Evolutionary conservation across 2,329 filamentous ascomycete species (phyloP).

Genomic region (Ceratocystis eucalypticola): DNA sequence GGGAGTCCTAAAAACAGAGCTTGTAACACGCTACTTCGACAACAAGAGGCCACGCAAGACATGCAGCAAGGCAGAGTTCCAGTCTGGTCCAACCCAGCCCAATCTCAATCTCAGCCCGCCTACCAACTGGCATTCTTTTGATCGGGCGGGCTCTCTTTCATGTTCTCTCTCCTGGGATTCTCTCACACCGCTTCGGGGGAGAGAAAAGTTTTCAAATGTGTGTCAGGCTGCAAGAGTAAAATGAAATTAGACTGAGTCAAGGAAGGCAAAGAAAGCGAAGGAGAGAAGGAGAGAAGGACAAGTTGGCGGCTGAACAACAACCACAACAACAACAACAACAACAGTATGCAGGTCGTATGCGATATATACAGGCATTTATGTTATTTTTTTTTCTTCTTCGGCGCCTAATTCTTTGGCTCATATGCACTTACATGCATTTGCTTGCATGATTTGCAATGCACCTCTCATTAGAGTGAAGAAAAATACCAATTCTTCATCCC

Average conservation of each 20-base stretch:
- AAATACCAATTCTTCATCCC: background rate
- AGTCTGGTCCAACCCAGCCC: too few relatives aligned
- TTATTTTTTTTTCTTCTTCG: background rate
- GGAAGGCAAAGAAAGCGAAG: background rate
- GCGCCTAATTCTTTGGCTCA: background rate
- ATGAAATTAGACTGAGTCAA: background rate
- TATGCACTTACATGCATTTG: background rate
- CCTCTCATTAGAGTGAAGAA: background rate
- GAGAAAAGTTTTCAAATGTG: background rate
- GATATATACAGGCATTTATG: background rate
- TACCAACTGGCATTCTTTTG: too few relatives aligned
- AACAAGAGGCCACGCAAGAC: background rate
- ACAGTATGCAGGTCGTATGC: background rate
- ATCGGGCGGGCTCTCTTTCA: too few relatives aligned
- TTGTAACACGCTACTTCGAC: background rate
- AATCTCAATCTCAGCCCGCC: too few relatives aligned
- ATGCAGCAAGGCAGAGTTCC: background rate
- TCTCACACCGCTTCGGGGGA: background rate
- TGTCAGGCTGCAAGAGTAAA: background rate
- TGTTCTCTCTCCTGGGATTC: too few relatives aligned
- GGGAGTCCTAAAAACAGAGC: background rate
- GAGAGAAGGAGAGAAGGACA: background rate
- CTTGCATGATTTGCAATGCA: background rate
- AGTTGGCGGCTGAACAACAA: too few relatives aligned
- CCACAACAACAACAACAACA: background rate